Conservation (phyloP, 2,329 filamentous ascomycete genomes). For the Neoarthrinium moseri region DNA sequence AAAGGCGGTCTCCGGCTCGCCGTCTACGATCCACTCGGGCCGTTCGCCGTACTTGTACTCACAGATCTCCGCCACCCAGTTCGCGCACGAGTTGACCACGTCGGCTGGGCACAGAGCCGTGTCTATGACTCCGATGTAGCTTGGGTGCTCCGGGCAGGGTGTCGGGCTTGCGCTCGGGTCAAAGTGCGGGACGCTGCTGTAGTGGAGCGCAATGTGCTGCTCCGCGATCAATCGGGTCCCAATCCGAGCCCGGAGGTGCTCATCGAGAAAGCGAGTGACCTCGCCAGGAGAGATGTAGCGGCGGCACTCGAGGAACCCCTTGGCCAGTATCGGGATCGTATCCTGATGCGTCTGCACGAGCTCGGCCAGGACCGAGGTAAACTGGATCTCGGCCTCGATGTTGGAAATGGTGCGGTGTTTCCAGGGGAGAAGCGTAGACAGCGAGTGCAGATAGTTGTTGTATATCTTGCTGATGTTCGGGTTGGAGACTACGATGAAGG, state of each 20-base stretch:
- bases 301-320: constrained; percentile 88
- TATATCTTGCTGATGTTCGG: constrained; percentile 93
- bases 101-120: constrained; percentile 79
- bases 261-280: constrained; percentile 90
- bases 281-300: constrained; percentile 82
- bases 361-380: constrained; percentile 90
- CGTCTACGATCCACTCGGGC: constrained; percentile 77
- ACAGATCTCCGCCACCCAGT: constrained; percentile 92
- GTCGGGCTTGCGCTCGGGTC: constrained; percentile 51
- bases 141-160: constrained; percentile 51
- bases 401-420: constrained; percentile 66
- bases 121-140: constrained; percentile 94
- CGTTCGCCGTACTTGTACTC: constrained; percentile 93
- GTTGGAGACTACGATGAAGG: constrained; percentile 98
- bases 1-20: constrained; percentile 83
- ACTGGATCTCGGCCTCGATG: constrained; percentile 83
- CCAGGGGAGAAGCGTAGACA: constrained; percentile 88
- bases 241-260: constrained; percentile 89
- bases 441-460: constrained; percentile 90
- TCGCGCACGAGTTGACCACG: constrained; percentile 80
- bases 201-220: constrained; percentile 91
- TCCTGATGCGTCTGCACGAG: constrained; percentile 94
- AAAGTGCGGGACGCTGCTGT: constrained; percentile 67
- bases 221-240: constrained; percentile 93
- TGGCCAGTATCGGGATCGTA: constrained; percentile 88